Base-by-base conservation (phyloP, 164 flowering plant genomes). In the Dillenia turbinata region DNA sequence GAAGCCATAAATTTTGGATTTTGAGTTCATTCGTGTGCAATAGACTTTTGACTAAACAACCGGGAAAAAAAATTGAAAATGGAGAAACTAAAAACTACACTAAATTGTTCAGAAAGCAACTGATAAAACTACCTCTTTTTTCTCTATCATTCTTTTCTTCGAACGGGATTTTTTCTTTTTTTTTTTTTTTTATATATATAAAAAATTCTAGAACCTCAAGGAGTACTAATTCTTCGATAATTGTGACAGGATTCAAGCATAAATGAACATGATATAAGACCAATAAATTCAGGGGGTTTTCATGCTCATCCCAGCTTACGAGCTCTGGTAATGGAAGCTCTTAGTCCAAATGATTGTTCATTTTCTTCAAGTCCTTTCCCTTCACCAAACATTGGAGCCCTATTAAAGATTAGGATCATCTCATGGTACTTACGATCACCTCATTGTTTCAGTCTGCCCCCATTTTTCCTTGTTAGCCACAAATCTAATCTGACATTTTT, bases 321-420 rank as follows among this genome's bases (percentile, higher is more conserved):
- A 60, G 58, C 50, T 47, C 51, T 72, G 57, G 19, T 24, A 15
- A 86, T 88, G 97, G 92, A 83, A 59, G 69, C 71, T 56, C 54
- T 69, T 15, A 82, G 86, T 65, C 61, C 81, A 7, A 87, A 77
- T 64, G 66, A 61, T 7, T 72, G 72, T 60, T 75, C 72, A 61
- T 62, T 78, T 9, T 67, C 73, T n/a, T 76, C 84, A 3, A 87
- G 94, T 75, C 92, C 92, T 68, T 81, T 80, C 69, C 76, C 83
- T 47, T 84, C 91, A 44, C 90, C 95, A 14, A 83, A 82, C 47
- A 73, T 88, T 57, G 70, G 80, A 44, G 89, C 86, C 54, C 68
- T 89, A 60, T 83, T 92, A 52, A 88, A 81, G 75, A 83, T 86
- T 52, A 89, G 77, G 78, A 76, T 86, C 46, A 72, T 83, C 44